Conservation (phyloP, 441 rosid species). For the Erodium chrysanthum region DNA sequence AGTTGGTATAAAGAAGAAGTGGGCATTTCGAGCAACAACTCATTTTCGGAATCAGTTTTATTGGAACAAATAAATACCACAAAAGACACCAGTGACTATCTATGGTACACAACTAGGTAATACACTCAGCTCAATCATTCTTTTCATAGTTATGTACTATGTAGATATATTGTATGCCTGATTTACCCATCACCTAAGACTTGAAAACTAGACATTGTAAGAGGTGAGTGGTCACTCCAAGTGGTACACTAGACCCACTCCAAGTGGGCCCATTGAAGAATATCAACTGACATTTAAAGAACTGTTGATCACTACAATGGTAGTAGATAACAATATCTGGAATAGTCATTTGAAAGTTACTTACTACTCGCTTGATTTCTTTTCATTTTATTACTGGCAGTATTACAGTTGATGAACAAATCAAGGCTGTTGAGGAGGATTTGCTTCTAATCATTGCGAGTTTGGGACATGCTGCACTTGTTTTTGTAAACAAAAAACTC, state of each 20-base stretch:
- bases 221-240: too few relatives aligned
- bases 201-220: too few relatives aligned
- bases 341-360: neutral
- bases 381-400: slow-evolving; percentile 23
- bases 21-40: slow-evolving; percentile 41
- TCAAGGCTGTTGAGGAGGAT: slow-evolving; percentile 23
- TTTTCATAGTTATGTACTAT: neutral
- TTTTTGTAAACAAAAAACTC: slow-evolving; percentile 40
- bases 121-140: neutral
- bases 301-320: neutral
- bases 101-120: slow-evolving; percentile 60
- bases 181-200: too few relatives aligned
- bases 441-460: slow-evolving; percentile 31
- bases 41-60: slow-evolving; percentile 34
- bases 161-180: too few relatives aligned
- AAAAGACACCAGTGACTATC: slow-evolving; percentile 48
- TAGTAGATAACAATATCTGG: neutral
- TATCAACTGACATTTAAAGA: neutral
- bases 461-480: slow-evolving; percentile 56
- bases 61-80: slow-evolving; percentile 57
- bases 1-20: slow-evolving; percentile 50
- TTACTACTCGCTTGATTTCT: neutral
- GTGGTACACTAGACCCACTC: too few relatives aligned
- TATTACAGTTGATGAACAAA: slow-evolving; percentile 21
- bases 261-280: too few relatives aligned